A percentile compares a stretch with the other conserved stretches of the same genome.
Conservation (phyloP, 179 eudicot genomes). For the Sideroxylon spinosum region DNA sequence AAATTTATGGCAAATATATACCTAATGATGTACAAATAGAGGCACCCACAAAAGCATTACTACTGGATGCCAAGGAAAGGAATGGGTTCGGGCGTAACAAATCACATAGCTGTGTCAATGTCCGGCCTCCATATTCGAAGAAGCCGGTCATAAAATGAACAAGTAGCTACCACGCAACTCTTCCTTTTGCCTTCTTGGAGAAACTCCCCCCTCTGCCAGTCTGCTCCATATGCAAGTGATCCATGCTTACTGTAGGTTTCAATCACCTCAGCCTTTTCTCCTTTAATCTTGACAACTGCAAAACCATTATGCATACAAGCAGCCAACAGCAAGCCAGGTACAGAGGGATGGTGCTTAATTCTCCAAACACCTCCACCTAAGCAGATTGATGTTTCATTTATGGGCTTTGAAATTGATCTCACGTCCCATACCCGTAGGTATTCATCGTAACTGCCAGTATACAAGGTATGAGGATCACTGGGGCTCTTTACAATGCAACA, state of each 20-base stretch:
- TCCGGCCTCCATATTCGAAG: slow-evolving; percentile 75
- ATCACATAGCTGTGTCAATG: slow-evolving; percentile 25
- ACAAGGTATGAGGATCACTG: slow-evolving; percentile 46
- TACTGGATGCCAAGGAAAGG: neutral
- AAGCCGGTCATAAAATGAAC: slow-evolving; percentile 88
- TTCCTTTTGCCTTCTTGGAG: slow-evolving; percentile 33
- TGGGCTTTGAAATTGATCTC: slow-evolving; percentile 68
- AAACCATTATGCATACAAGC: slow-evolving; percentile 99
- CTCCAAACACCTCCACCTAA: slow-evolving; percentile 99
- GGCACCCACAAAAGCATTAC: slow-evolving; percentile 6
- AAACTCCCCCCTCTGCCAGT: slow-evolving; percentile 66
- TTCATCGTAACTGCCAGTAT: slow-evolving; percentile 92
- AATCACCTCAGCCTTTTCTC: slow-evolving; percentile 39
- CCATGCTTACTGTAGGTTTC: slow-evolving; percentile 69
- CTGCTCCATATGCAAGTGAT: slow-evolving; percentile 97
- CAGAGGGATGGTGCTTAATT: slow-evolving; percentile 71
- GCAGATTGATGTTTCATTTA: slow-evolving; percentile 56
- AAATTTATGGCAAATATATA: neutral
- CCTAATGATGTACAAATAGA: neutral
- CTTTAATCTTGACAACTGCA: slow-evolving; percentile 51
- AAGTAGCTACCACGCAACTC: slow-evolving; percentile 63
- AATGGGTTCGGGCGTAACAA: neutral
- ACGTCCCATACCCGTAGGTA: slow-evolving; percentile 75
- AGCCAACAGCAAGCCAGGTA: slow-evolving; percentile 52
- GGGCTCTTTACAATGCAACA: slow-evolving; percentile 83